Conservation (phyloP, 2,329 filamentous ascomycete species). For the Venturiaceae sp. region DNA sequence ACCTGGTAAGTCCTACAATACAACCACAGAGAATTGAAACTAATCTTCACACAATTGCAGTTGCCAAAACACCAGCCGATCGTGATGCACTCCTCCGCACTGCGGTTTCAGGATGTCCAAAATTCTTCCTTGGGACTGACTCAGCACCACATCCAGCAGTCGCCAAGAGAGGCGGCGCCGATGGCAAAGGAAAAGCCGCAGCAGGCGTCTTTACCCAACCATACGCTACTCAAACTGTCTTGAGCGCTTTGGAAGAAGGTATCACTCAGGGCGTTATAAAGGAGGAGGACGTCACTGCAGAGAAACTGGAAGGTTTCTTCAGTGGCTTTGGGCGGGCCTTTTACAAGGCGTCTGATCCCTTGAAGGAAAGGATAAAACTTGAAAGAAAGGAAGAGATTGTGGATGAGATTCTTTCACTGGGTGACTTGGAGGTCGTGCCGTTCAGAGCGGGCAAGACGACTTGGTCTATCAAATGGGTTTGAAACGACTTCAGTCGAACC, state of each 20-base stretch:
- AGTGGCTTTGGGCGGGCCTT: slow-evolving; percentile 47
- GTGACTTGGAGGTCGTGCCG: slow-evolving; percentile 51
- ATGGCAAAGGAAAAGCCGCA: slow-evolving; percentile 41
- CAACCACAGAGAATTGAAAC: no score
- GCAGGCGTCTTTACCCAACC: slow-evolving; percentile 77
- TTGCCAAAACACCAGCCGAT: slow-evolving; percentile 55
- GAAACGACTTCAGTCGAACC: no score
- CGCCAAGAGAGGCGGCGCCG: slow-evolving; percentile 44
- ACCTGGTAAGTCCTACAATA: slow-evolving; percentile 38
- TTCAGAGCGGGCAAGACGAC: slow-evolving; percentile 54
- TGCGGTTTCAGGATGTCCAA: slow-evolving; percentile 46
- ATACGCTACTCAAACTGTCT: slow-evolving; percentile 54
- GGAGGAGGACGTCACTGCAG: slow-evolving; percentile 43
- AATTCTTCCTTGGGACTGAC: slow-evolving; percentile 65
- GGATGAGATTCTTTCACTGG: slow-evolving; percentile 42
- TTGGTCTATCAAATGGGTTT: slow-evolving; percentile 35
- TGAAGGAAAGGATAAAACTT: slow-evolving; percentile 44
- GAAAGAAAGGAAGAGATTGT: slow-evolving; percentile 47
- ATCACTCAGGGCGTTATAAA: slow-evolving; percentile 43
- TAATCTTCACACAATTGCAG: no score
- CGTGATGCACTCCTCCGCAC: slow-evolving; percentile 62
- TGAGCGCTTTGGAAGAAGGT: slow-evolving; percentile 56
- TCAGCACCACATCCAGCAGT: slow-evolving; percentile 57
- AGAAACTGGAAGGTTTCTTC: slow-evolving; percentile 49
- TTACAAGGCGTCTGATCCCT: slow-evolving; percentile 41